Conservation (phyloP, 805 yeast genomes). For the Candida easanensis region DNA sequence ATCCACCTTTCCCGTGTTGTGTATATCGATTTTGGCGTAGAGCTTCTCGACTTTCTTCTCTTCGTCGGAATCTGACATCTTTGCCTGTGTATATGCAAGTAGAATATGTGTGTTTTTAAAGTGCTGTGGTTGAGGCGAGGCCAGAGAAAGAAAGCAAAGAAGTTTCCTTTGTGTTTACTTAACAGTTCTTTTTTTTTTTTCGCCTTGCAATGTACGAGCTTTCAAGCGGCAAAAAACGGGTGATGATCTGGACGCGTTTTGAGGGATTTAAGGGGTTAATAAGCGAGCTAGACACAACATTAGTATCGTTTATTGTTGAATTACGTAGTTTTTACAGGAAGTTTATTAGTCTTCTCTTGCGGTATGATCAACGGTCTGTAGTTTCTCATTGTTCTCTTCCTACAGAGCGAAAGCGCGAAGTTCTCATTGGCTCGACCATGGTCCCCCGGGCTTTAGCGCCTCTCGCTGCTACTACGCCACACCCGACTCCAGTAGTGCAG, state of each 20-base stretch:
- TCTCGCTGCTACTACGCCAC: too few relatives aligned
- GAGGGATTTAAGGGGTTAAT: too few relatives aligned
- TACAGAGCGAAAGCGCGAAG: background rate
- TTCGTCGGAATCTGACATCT: conserved; percentile 4
- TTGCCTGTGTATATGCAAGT: background rate
- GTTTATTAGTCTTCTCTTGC: too few relatives aligned
- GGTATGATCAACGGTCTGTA: too few relatives aligned
- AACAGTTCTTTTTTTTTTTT: background rate
- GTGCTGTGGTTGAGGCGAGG: background rate
- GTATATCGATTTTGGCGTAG: conserved; percentile 43
- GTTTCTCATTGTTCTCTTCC: too few relatives aligned
- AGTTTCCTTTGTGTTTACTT: background rate
- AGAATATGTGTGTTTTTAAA: background rate
- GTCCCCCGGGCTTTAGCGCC: background rate
- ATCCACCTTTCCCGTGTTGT: conserved; percentile 36
- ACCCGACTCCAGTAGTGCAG: too few relatives aligned
- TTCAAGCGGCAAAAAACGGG: background rate
- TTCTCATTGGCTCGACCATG: background rate
- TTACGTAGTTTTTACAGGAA: too few relatives aligned
- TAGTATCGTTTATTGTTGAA: too few relatives aligned
- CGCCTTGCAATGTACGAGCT: background rate
- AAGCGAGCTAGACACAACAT: too few relatives aligned
- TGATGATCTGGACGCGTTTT: too few relatives aligned
- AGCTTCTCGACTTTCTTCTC: conserved; percentile 22
- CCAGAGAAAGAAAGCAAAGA: background rate